A percentile compares a stretch with the other conserved stretches of the same genome.
Conservation (phyloP, 108 stramenopile genomes). For the Mediolabrus comicus region DNA sequence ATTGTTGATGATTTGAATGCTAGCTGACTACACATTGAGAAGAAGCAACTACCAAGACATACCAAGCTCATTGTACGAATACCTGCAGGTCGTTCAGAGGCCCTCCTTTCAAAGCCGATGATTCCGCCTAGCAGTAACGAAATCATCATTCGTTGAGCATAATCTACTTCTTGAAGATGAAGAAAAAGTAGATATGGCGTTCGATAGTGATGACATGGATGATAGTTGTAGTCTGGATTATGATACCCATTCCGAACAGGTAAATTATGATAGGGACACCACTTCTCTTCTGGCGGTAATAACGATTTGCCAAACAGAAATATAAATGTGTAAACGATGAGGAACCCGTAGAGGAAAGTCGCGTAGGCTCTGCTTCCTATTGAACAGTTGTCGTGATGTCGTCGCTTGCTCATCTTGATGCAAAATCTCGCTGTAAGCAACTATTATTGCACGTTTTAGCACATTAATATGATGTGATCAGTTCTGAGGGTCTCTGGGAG, state of each 20-base stretch:
- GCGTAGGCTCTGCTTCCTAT: background rate
- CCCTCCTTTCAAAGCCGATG: constrained; percentile 84
- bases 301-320: background rate
- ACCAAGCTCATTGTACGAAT: constrained; percentile 90
- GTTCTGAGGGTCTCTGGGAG: background rate
- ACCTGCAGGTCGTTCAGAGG: constrained; percentile 89
- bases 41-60: constrained; percentile 80
- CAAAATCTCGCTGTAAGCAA: background rate
- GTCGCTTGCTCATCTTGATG: background rate
- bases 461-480: no score
- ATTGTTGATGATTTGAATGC: constrained; percentile 82
- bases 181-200: constrained; percentile 26
- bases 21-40: constrained; percentile 72
- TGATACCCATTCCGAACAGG: background rate
- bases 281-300: constrained; percentile 15
- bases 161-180: constrained; percentile 38
- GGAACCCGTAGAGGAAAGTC: background rate
- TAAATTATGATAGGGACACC: constrained; percentile 18
- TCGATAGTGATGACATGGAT: constrained; percentile 28
- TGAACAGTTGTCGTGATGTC: background rate
- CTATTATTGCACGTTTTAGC: no score
- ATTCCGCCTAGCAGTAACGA: constrained; percentile 54
- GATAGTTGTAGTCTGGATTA: constrained; percentile 47
- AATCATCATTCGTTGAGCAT: constrained; percentile 36
- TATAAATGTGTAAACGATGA: background rate